Conservation (phyloP, 2,329 filamentous ascomycete genomes). For the Capronia americana region DNA sequence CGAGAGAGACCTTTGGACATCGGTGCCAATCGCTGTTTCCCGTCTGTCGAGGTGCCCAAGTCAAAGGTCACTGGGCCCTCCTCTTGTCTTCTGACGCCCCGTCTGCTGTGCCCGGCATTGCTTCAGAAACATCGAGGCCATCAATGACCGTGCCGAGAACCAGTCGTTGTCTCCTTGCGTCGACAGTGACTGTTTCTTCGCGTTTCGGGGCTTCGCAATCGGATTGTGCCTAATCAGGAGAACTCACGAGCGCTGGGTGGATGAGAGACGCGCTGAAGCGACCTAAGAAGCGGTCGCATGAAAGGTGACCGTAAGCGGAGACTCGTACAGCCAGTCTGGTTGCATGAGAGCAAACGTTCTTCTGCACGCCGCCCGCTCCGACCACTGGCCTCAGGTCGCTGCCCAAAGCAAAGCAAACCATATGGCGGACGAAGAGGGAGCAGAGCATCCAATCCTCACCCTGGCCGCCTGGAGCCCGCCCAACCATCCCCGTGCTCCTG, state of each 20-base stretch:
- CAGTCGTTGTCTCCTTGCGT: neutral
- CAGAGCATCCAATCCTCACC: constrained; percentile 33
- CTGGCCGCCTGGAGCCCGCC: constrained; percentile 22
- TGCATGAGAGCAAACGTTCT: constrained; percentile 28
- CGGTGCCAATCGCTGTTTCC: neutral
- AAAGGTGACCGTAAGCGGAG: constrained; percentile 29
- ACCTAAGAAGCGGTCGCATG: constrained; percentile 36
- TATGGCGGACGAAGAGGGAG: constrained; percentile 12
- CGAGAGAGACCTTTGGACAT: neutral
- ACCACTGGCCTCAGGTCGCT: constrained; percentile 23
- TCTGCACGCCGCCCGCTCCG: constrained; percentile 25
- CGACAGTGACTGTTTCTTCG: neutral
- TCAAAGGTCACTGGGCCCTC: constrained; percentile 11
- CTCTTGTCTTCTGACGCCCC: constrained; percentile 17
- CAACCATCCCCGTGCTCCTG: constrained; percentile 25
- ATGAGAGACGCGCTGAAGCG: constrained; percentile 24
- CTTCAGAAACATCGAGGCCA: constrained; percentile 13
- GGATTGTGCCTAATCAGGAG: constrained; percentile 18
- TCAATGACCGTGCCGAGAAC: constrained; percentile 9
- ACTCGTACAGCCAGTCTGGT: constrained; percentile 31
- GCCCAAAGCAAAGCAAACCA: constrained; percentile 30
- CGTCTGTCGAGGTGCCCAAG: neutral
- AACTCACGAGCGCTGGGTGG: constrained; percentile 8
- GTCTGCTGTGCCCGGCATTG: constrained; percentile 2
- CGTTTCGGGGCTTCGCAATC: neutral